Percentiles rank a stretch among this genome's conserved stretches.
These are phyloP conservation scores for Cyberlindnera euphorbiae DNA, from an alignment of 805 yeast species.

Conservation along the genomic window DNA sequence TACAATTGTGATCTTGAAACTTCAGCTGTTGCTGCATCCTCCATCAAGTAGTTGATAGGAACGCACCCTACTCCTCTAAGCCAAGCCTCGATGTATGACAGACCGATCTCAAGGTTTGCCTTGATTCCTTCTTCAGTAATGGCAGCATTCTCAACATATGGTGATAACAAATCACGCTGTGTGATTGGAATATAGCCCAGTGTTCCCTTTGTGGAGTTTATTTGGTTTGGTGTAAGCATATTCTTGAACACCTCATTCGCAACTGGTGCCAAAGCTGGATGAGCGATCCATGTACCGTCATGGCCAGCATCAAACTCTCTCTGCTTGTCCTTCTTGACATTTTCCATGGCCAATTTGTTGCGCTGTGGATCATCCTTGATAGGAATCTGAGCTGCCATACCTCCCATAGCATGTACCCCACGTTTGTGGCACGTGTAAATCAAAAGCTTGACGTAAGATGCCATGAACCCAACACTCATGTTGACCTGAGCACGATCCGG, in stretches of 20 bases:
- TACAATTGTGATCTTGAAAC: conserved; percentile 77
- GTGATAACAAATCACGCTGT: conserved; percentile 32
- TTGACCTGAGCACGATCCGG: conserved; percentile 79
- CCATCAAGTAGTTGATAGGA: conserved; percentile 82
- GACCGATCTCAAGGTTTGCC: conserved; percentile 68
- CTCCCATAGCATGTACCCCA: conserved; percentile 86
- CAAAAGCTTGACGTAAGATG: conserved; percentile 67
- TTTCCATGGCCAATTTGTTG: conserved; percentile 62
- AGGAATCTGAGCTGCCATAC: conserved; percentile 88
- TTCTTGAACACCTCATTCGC: conserved; percentile 68
- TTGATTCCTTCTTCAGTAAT: conserved; percentile 69
- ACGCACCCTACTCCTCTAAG: conserved; percentile 80
- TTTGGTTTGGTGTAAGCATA: conserved; percentile 82
- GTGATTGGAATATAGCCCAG: conserved; percentile 36
- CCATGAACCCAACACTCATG: conserved; percentile 80
- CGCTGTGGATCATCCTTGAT: conserved; percentile 65
- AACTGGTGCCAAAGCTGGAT: conserved; percentile 74
- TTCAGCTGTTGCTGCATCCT: conserved; percentile 88
- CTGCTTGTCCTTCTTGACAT: conserved; percentile 69
- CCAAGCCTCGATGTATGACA: conserved; percentile 84
- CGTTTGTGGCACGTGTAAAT: conserved; percentile 72
- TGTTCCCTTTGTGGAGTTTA: conserved; percentile 33
- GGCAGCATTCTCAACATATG: conserved; percentile 56
- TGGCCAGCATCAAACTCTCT: conserved; percentile 76
- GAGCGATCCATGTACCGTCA: conserved; percentile 89